Base-by-base conservation (phyloP, 1,284 basidiomycete genomes). In the Malassezia cuniculi region DNA sequence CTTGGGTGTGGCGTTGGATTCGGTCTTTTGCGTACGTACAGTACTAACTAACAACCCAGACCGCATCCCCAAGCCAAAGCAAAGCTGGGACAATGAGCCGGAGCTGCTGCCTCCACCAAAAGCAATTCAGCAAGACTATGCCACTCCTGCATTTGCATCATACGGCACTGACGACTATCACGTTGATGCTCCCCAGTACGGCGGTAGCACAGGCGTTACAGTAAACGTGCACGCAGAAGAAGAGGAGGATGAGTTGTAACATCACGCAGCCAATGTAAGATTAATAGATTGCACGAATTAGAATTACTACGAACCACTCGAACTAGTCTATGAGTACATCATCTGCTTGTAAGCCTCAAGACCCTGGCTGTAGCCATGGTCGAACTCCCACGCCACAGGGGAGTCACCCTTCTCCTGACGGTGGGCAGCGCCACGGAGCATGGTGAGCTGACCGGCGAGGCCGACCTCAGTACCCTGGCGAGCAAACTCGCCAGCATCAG, bases 401-500 rank as follows among this genome's bases (percentile, higher is more conserved):
- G 65, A 67, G 9, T 64, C 66, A 6, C 69, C 70, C 10, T 65
- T 66, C 29, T 69, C 63, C 6, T 53, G 41, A 6, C 69, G 70
- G 49, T 77, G 75, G 42, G 76, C 75, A 12, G 50, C 64, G 11
- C 57, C 67, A 27, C 78, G 69, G 25, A 70, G 68, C 53, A 72
- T 74, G 29, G 71, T 68, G 78, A 79, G 80, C 29, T 73, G 71
- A 8, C 72, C 72, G 41, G 72, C 69, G 60, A 80, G 80, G 19
- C 79, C 80, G 16, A 82, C 68, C 64, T 79, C 76, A 18, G 67
- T 48, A 20, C 46, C 43, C 1, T 48, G 35, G 20, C 50, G 44
- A 42, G 73, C 68, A 68, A 81, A 81, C 31, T 68, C 48, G 54
- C 76, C 72, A 0, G 77, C 76, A 53, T 82, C 81, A 34, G 77